Evolutionary conservation across 2,329 filamentous ascomycete genomes (phyloP).

Genomic region (Dryadomyces quercus-mongolicae): DNA sequence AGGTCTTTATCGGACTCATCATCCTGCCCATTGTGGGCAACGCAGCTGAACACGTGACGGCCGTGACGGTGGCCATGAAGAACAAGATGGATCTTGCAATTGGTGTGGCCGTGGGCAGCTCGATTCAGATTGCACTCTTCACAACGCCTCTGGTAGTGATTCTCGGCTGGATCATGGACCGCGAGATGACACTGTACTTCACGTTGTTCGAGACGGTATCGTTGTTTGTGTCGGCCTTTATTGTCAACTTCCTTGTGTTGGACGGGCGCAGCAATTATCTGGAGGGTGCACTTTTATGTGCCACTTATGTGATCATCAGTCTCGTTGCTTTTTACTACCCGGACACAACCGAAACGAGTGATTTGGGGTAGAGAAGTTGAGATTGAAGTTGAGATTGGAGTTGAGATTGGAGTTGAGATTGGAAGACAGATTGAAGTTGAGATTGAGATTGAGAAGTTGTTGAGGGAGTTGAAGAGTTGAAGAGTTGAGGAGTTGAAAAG

Average conservation of each 20-base stretch:
- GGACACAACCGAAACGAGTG: slow-evolving; percentile 31
- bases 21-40: slow-evolving; percentile 64
- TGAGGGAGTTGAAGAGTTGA: no score
- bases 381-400: neutral
- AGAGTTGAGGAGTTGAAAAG: no score
- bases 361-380: neutral
- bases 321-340: slow-evolving; percentile 58
- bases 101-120: slow-evolving; percentile 57
- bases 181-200: slow-evolving; percentile 71
- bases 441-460: neutral
- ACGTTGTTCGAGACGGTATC: slow-evolving; percentile 82
- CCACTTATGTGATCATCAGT: slow-evolving; percentile 56
- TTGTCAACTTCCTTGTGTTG: slow-evolving; percentile 78
- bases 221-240: slow-evolving; percentile 71
- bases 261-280: slow-evolving; percentile 82
- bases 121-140: slow-evolving; percentile 62
- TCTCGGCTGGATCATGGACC: slow-evolving; percentile 56
- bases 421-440: neutral
- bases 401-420: neutral
- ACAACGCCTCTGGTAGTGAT: slow-evolving; percentile 60
- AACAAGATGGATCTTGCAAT: slow-evolving; percentile 70
- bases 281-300: slow-evolving; percentile 59
- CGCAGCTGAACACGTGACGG: slow-evolving; percentile 61
- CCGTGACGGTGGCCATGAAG: slow-evolving; percentile 57
- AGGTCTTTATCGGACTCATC: slow-evolving; percentile 60